Conservation (phyloP, 495 filamentous ascomycete species). For the Penicillium verhagenii region DNA sequence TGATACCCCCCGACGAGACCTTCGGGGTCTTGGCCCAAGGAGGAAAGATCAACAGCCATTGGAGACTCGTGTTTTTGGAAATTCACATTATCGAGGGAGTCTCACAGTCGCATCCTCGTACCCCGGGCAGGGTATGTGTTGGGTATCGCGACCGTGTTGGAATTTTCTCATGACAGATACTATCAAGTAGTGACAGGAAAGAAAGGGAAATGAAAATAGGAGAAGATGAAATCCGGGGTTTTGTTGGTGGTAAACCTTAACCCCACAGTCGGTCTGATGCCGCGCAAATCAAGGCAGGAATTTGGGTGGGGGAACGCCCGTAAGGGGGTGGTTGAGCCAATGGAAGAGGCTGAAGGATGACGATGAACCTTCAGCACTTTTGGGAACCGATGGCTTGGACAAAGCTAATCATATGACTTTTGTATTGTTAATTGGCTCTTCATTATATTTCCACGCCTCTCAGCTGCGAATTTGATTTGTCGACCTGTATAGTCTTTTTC, state of each 20-base stretch:
- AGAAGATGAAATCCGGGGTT: neutral
- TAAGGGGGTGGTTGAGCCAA: no score
- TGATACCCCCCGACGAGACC: constrained; percentile 5
- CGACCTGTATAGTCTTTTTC: no score
- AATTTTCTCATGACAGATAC: neutral
- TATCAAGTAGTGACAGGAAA: neutral
- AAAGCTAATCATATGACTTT: no score
- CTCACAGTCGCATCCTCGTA: neutral
- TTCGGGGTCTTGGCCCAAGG: constrained; percentile 2
- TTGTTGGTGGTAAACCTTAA: neutral
- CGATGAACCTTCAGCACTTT: no score
- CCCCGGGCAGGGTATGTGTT: neutral
- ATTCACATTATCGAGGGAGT: no score
- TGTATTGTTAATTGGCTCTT: no score
- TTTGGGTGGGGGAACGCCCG: neutral
- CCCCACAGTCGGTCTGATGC: neutral
- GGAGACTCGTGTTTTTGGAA: no score
- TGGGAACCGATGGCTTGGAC: no score
- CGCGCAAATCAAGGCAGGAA: neutral
- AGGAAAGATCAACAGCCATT: neutral
- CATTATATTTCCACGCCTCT: no score
- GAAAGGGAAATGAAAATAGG: neutral
- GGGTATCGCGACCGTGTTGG: no score
- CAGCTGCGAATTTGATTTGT: no score
- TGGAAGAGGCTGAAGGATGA: no score